Base-by-base conservation (phyloP, 2,329 filamentous ascomycete genomes). In the Apiospora sp. region DNA sequence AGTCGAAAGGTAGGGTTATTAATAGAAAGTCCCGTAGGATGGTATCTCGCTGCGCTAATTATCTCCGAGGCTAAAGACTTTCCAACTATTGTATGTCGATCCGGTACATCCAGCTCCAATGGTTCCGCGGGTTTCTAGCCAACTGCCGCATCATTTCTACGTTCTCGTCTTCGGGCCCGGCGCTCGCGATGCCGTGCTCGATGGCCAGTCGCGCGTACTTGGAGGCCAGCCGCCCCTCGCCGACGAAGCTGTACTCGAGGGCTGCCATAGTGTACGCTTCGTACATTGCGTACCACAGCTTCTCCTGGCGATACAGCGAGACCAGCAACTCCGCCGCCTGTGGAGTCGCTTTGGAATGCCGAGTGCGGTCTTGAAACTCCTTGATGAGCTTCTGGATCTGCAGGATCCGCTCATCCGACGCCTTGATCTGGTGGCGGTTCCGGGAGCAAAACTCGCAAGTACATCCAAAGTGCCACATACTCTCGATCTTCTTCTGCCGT, bases 391-490 rank as follows among this genome's bases (percentile, higher is more conserved):
- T 71, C 8, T 49, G 72, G 64, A 85, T 83, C 79, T 83, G 81
- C 34, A 51, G 69, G 68, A 86, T 80, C 44, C 84, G 80, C 34
- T 73, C 74, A 75, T 86, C 84, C 30, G 84, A 85, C 3, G 79
- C 82, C 4, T 71, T 73, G 2, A 76, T 71, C 67, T 80, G 74
- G 12, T 77, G 72, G 14, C 71, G 27, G 12, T 77, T 76, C 70
- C 79, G 76, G 19, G 75, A 78, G 78, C 84, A 86, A 30, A 78
- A 73, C 71, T 81, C 78, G 77, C 84, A 86, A 27, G 79, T 76
- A 77, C 84, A 86, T 24, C 78, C 71, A 75, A 86, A 86, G 58
- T 82, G 81, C 84, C 84, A 86, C 13, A 76, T 79, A 22, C 70
- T n/a, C n/a, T 75, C 70, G 22, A 85, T 77, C 44, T 78, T 76